A percentile compares a stretch with the other conserved stretches of the same genome.
Conservation (phyloP, 441 rosid species). For the Daphne laureola region DNA sequence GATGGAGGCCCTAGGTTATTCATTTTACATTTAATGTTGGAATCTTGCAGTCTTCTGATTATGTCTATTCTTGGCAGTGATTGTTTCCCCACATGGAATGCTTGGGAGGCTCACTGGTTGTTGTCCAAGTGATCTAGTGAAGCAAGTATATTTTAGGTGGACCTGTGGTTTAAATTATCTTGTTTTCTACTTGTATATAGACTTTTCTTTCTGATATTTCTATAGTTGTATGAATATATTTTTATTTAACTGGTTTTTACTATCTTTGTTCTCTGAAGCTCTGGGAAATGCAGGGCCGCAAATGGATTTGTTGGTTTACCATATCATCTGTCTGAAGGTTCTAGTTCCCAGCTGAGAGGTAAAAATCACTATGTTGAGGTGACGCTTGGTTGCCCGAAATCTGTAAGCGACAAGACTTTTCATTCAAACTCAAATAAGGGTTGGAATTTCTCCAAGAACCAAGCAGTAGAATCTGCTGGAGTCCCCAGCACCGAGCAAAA, state of each 20-base stretch:
- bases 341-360: slow-evolving; percentile 54
- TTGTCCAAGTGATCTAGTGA: slow-evolving; percentile 92
- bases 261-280: slow-evolving; percentile 36
- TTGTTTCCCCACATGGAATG: slow-evolving; percentile 98
- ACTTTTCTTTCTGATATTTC: slow-evolving; percentile 2
- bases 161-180: background rate
- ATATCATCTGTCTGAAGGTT: slow-evolving; percentile 60
- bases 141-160: slow-evolving; percentile 89
- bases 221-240: slow-evolving; percentile 15
- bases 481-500: slow-evolving; percentile 56
- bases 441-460: slow-evolving; percentile 51
- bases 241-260: slow-evolving; percentile 10
- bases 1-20: slow-evolving; percentile 2
- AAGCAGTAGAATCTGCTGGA: slow-evolving; percentile 51
- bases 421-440: slow-evolving; percentile 32
- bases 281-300: slow-evolving; percentile 53
- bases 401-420: slow-evolving; percentile 39
- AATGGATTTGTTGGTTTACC: slow-evolving; percentile 67
- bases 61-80: slow-evolving; percentile 42
- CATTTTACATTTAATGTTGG: slow-evolving; percentile 3
- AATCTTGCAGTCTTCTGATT: slow-evolving; percentile 18
- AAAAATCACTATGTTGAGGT: slow-evolving; percentile 80
- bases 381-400: slow-evolving; percentile 68
- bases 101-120: slow-evolving; percentile 89
- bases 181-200: background rate